A percentile compares a stretch with the other conserved stretches of the same genome.
phyloP scores from a whole-genome alignment of 805 yeast species.

The Schwanniomyces sp. region DNA sequence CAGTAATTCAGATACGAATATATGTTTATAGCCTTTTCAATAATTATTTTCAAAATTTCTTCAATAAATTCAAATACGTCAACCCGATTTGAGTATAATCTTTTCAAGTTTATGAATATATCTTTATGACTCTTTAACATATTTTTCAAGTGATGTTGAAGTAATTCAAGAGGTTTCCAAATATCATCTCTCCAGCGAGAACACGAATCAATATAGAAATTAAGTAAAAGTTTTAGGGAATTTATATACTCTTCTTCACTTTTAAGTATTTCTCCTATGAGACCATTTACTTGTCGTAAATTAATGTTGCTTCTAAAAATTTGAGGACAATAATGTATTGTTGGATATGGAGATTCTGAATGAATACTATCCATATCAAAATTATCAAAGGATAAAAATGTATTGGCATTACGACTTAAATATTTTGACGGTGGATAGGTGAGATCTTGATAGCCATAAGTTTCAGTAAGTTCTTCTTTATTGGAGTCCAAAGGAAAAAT shows the following conservation, averaged over 20 bases:
- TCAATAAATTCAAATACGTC: not conserved
- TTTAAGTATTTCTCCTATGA: constrained; percentile 47
- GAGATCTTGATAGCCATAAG: not conserved
- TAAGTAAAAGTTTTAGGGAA: constrained; percentile 42
- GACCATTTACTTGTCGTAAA: constrained; percentile 10
- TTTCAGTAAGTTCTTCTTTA: not conserved
- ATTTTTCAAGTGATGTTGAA: constrained; percentile 3
- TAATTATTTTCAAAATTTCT: constrained; percentile 4
- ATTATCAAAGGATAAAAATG: not conserved
- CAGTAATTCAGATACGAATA: constrained; percentile 35
- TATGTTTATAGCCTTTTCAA: constrained; percentile 16
- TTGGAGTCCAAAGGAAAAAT: not conserved
- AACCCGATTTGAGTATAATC: constrained; percentile 3
- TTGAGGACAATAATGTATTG: constrained; percentile 17
- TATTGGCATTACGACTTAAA: not conserved
- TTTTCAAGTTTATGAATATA: constrained; percentile 11
- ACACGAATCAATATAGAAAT: constrained; percentile 43
- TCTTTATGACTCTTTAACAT: constrained; percentile 26
- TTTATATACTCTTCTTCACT: constrained; percentile 51
- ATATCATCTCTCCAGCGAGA: constrained; percentile 26
- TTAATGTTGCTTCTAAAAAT: not conserved
- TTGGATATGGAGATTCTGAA: constrained; percentile 19
- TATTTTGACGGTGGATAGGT: not conserved
- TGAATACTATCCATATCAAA: constrained; percentile 4
- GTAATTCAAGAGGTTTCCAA: constrained; percentile 7